Evolutionary conservation across 257 asterid species (phyloP), one percentile per base, ranked within the genome.

Genomic region (Nicotiana attenuata): DNA sequence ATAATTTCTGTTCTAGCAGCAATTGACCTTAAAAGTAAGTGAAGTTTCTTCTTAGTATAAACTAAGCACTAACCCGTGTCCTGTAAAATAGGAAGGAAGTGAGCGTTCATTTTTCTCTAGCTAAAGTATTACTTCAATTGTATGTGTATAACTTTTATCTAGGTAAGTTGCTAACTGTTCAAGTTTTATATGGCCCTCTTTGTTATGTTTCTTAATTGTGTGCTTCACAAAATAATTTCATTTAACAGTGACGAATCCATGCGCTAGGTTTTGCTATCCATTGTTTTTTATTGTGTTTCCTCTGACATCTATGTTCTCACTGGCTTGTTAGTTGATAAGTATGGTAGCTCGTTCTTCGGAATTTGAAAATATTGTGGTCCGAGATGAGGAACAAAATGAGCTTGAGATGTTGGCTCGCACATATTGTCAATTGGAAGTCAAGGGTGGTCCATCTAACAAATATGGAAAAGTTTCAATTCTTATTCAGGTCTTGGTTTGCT

Each of bases 341-440:
- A 94, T 94, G 99, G 97, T 96, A 78, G 97, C 99, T 31, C 97
- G 90, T 83, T 96, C 99, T 82, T 90, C 99, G 52, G 99, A 96
- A 91, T 96, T 94, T 85, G 97, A 96, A 91, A 96, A 96, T 84
- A 96, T 96, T 83, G 92, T 89, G 84, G 92, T 96, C 77, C 95
- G 99, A 45, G 98, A 96, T 57, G 99, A 96, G 88, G 98, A 96
- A 85, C 98, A 94, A 88, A 91, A 86, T 91, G 99, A 96, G 88
- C 92, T 96, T 80, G 99, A 94, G 86, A 85, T 29, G 75, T 90
- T 93, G 90, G 90, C 94, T 80, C 98, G 97, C 80, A 67, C 85
- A 64, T 87, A 82, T 56, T 96, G 98, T 80, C 97, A 97, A 47
- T 82, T 91, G 78, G 99, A 96, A 92, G 82, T 92, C 86, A 94